Evolutionary conservation across 2,329 filamentous ascomycete genomes (phyloP).

Genomic region (Arthroderma sp.): DNA sequence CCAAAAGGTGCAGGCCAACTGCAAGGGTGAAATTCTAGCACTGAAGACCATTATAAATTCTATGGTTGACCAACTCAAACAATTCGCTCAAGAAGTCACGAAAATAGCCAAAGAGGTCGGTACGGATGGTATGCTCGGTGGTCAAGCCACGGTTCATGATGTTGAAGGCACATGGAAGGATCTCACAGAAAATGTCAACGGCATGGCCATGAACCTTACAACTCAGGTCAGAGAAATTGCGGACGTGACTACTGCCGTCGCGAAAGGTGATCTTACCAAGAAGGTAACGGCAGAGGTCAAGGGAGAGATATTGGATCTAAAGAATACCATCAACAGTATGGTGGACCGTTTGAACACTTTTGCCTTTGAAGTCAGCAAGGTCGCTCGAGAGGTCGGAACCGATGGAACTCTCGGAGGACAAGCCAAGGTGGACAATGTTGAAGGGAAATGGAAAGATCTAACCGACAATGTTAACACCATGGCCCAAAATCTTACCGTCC

Average conservation of each 20-base stretch:
- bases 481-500: slow-evolving; percentile 50
- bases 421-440: slow-evolving; percentile 52
- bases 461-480: slow-evolving; percentile 58
- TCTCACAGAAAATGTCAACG: slow-evolving; percentile 89
- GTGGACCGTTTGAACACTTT: slow-evolving; percentile 53
- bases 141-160: slow-evolving; percentile 89
- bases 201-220: slow-evolving; percentile 96
- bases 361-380: slow-evolving; percentile 54
- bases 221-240: slow-evolving; percentile 97
- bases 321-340: slow-evolving; percentile 71
- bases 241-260: slow-evolving; percentile 89
- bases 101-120: slow-evolving; percentile 94
- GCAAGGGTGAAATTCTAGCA: slow-evolving; percentile 80
- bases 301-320: slow-evolving; percentile 88
- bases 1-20: slow-evolving; percentile 89
- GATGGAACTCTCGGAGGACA: slow-evolving; percentile 53
- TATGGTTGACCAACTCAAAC: slow-evolving; percentile 96
- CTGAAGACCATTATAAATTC: slow-evolving; percentile 98
- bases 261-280: slow-evolving; percentile 83
- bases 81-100: slow-evolving; percentile 93
- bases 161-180: slow-evolving; percentile 97
- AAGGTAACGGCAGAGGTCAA: slow-evolving; percentile 91
- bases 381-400: slow-evolving; percentile 52
- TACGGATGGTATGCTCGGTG: slow-evolving; percentile 85
- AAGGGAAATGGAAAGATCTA: slow-evolving; percentile 55